Evolutionary conservation across 257 asterid genomes (phyloP).

Genomic region (Ilex aquifolium): DNA sequence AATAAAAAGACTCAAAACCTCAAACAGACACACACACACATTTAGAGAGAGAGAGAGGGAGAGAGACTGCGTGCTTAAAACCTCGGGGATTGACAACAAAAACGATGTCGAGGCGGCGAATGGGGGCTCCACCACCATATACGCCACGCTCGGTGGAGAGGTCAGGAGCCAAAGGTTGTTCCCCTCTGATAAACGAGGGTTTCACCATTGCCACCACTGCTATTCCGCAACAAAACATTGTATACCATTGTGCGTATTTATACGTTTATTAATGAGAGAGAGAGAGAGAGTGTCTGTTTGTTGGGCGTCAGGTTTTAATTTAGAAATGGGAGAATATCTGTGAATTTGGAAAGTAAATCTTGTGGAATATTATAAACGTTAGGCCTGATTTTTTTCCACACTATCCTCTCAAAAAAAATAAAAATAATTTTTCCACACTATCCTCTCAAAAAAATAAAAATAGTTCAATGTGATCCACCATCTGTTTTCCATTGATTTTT

Average conservation of each 20-base stretch:
- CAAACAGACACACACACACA: not conserved
- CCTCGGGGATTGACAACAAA: slow-evolving; percentile 91
- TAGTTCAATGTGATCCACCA: too few species aligned
- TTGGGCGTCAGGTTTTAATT: too few species aligned
- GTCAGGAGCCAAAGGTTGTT: slow-evolving; percentile 55
- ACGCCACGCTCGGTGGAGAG: slow-evolving; percentile 44
- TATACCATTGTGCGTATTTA: not conserved
- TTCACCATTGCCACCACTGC: slow-evolving; percentile 53
- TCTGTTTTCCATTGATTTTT: too few species aligned
- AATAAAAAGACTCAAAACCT: not conserved
- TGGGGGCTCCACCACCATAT: slow-evolving; percentile 29
- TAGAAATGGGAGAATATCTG: too few species aligned
- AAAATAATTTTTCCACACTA: too few species aligned
- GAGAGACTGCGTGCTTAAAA: slow-evolving; percentile 20
- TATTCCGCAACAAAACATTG: slow-evolving; percentile 43
- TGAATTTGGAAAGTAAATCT: too few species aligned
- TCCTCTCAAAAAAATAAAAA: too few species aligned
- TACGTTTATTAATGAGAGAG: too few species aligned
- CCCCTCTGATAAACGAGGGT: slow-evolving; percentile 57
- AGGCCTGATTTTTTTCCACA: too few species aligned
- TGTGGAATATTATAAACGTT: too few species aligned
- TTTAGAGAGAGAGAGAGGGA: not conserved
- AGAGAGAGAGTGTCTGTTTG: too few species aligned
- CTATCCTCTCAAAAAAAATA: too few species aligned
- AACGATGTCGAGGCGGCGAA: slow-evolving; percentile 74